phyloP scores from a whole-genome alignment of 2,329 filamentous ascomycete genomes.

The Thielaviopsis musarum region DNA sequence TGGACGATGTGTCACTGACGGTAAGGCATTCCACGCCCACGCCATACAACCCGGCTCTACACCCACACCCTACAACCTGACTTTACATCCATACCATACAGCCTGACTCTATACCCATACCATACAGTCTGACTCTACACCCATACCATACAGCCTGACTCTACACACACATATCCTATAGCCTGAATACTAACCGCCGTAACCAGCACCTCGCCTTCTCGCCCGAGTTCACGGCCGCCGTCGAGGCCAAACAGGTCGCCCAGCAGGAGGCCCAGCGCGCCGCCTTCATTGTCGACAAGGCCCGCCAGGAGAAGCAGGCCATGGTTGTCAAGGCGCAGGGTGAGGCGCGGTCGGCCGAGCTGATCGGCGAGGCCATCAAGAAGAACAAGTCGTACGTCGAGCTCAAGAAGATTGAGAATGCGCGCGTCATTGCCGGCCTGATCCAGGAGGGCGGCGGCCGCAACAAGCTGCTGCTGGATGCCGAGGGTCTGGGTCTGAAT shows the following conservation, averaged over 20 bases:
- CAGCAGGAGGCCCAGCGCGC: conserved; percentile 93
- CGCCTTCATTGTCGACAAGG: conserved; percentile 96
- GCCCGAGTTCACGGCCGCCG: conserved; percentile 55
- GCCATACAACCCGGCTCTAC: neutral
- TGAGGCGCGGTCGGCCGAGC: conserved; percentile 93
- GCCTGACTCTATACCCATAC: neutral
- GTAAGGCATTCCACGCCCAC: conserved; percentile 31
- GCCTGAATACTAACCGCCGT: neutral
- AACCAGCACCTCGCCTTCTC: conserved; percentile 53
- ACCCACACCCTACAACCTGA: too few species aligned
- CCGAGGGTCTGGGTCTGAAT: conserved; percentile 80
- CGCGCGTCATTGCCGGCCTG: conserved; percentile 70
- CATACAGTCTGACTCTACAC: neutral
- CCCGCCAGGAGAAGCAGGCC: conserved; percentile 97
- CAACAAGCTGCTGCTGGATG: conserved; percentile 90
- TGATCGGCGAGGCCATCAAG: conserved; percentile 98
- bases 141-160: neutral
- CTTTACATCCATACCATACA: neutral
- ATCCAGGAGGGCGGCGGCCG: conserved; percentile 70
- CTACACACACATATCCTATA: neutral
- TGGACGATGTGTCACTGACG: conserved; percentile 94
- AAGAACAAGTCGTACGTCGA: conserved; percentile 96
- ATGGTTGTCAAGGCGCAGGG: conserved; percentile 97
- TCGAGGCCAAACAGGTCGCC: conserved; percentile 58
- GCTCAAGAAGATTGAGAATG: conserved; percentile 96